These are phyloP conservation scores for Thelonectria blattea DNA, from an alignment of 2,329 filamentous ascomycete genomes.

Conservation along the genomic window DNA sequence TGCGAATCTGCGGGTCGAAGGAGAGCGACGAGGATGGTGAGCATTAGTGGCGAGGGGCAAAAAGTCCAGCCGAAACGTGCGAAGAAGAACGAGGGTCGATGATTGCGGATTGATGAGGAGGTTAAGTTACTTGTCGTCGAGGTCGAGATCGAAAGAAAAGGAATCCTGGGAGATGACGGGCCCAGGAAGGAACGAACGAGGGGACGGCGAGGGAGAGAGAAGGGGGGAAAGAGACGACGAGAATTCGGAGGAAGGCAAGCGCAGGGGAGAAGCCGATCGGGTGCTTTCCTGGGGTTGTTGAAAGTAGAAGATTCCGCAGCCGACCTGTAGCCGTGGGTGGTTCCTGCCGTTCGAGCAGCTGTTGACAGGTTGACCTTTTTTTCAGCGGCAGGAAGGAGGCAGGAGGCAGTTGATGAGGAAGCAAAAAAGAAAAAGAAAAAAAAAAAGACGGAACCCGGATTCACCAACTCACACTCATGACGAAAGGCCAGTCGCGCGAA, in stretches of 20 bases:
- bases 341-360: background rate
- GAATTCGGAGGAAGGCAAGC: background rate
- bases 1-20: constrained; percentile 20
- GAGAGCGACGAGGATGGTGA: constrained; percentile 12
- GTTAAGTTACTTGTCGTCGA: background rate
- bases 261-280: background rate
- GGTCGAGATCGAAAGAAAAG: background rate
- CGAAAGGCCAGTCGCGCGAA: constrained; percentile 6
- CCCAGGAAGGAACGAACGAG: background rate
- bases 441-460: background rate
- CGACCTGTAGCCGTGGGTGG: background rate
- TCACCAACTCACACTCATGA: background rate
- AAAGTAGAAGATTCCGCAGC: background rate
- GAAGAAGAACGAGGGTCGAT: background rate
- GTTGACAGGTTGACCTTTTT: background rate
- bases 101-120: background rate
- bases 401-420: background rate
- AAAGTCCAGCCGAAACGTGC: background rate
- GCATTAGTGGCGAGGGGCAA: constrained; percentile 10
- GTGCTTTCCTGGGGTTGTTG: background rate
- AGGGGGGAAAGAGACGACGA: background rate
- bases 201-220: background rate
- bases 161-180: constrained; percentile 7
- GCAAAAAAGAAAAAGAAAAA: too few relatives aligned
- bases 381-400: too few relatives aligned